Evolutionary conservation across 192 early-diverging fungal species (phyloP).

Genomic region (Gryganskiella cystojenkinii): DNA sequence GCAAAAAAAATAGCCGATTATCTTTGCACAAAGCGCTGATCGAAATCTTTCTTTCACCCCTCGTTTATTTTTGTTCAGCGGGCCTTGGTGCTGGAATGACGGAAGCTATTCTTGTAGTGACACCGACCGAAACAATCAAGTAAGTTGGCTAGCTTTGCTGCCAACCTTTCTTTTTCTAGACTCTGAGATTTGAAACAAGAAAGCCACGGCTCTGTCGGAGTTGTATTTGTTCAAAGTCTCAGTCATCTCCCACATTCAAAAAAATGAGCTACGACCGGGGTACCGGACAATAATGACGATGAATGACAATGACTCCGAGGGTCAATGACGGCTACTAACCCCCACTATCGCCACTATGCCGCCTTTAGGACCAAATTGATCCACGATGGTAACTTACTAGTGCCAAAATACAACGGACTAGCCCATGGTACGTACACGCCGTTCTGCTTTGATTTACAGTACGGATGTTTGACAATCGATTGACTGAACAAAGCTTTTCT

Average conservation of each 20-base stretch:
- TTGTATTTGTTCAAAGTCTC: too few species aligned
- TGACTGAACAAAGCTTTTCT: neutral
- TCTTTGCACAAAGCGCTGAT: neutral
- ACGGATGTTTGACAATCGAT: neutral
- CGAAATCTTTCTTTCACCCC: neutral
- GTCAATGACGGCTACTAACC: neutral
- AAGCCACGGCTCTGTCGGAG: neutral
- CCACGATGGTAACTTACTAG: slow-evolving; percentile 81
- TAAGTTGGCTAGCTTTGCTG: slow-evolving; percentile 51
- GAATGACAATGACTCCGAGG: neutral
- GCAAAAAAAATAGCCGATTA: too few species aligned
- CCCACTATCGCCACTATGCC: too few species aligned
- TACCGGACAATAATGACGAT: neutral
- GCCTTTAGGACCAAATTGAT: slow-evolving; percentile 92
- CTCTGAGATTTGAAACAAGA: too few species aligned
- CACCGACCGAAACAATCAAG: slow-evolving; percentile 95
- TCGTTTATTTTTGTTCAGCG: slow-evolving; percentile 50
- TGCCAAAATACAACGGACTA: slow-evolving; percentile 82
- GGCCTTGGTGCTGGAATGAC: slow-evolving; percentile 88
- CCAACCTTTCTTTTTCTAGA: too few species aligned
- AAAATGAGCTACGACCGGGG: neutral
- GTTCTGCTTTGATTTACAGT: neutral
- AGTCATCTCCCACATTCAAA: too few species aligned
- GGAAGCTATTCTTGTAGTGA: slow-evolving; percentile 89
- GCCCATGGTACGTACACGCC: slow-evolving; percentile 67